phyloP scores from a whole-genome alignment of 345 rosid species.

The Hirschfeldia incana region DNA sequence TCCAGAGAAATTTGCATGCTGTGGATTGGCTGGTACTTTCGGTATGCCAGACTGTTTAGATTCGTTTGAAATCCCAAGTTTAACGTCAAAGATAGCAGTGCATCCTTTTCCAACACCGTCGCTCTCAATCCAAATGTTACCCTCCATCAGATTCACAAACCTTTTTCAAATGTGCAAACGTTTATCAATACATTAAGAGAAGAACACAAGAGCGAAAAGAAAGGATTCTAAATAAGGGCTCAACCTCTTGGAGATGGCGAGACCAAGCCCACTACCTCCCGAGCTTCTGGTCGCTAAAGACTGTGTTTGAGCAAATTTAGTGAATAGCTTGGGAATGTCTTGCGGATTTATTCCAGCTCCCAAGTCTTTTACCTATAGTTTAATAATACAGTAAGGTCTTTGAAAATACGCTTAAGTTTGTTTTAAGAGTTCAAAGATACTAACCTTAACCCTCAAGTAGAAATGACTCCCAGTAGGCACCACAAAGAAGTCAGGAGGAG shows the following conservation, averaged over 20 bases:
- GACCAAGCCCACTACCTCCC: slow-evolving; percentile 94
- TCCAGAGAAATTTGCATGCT: slow-evolving; percentile 64
- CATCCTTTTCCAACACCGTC: slow-evolving; percentile 97
- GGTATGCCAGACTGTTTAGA: slow-evolving; percentile 49
- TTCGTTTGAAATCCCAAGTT: slow-evolving; percentile 70
- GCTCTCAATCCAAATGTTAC: slow-evolving; percentile 95
- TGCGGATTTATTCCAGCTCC: slow-evolving; percentile 85
- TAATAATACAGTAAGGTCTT: neutral
- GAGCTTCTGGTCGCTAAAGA: slow-evolving; percentile 62
- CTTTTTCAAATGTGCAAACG: slow-evolving; percentile 42
- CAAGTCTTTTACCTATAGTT: slow-evolving; percentile 78
- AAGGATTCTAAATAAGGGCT: neutral
- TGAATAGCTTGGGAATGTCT: slow-evolving; percentile 83
- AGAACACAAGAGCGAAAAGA: neutral
- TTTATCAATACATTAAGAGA: slow-evolving; percentile 15
- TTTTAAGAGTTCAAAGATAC: slow-evolving; percentile 16
- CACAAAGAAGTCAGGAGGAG: slow-evolving; percentile 71
- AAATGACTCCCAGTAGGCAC: slow-evolving; percentile 72
- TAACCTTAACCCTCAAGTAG: slow-evolving; percentile 88
- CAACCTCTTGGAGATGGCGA: slow-evolving; percentile 97
- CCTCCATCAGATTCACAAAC: slow-evolving; percentile 97
- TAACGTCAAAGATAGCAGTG: slow-evolving; percentile 74
- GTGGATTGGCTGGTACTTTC: slow-evolving; percentile 48
- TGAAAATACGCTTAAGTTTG: neutral
- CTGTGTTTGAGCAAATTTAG: slow-evolving; percentile 87